A percentile compares a stretch with the other conserved stretches of the same genome.
These are phyloP conservation scores for Trametes elegans DNA, from an alignment of 768 basidiomycete genomes.

Conservation along the genomic window DNA sequence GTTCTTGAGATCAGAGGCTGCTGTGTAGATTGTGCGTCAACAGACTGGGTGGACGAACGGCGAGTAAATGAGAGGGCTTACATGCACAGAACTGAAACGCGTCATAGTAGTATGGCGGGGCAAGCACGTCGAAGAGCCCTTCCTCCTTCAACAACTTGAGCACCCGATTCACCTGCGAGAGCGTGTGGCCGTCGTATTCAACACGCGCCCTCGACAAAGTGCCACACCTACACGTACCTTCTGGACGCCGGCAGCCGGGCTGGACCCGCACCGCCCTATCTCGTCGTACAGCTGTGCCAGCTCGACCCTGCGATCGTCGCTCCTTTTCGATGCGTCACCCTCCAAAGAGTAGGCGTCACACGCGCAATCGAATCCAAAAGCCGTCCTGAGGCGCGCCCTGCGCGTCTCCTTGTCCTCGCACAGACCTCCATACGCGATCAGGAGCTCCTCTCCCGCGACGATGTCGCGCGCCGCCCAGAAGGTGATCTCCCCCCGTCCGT, in stretches of 20 bases:
- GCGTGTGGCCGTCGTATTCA: not conserved
- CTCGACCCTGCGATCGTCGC: constrained; percentile 21
- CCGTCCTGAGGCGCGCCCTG: constrained; percentile 7
- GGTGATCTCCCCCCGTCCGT: constrained; percentile 16
- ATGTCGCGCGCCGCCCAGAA: constrained; percentile 28
- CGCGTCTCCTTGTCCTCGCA: constrained; percentile 17
- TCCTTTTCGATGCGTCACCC: constrained; percentile 17
- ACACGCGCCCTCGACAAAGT: not conserved
- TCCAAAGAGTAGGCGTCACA: constrained; percentile 23
- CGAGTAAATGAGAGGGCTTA: too few relatives aligned
- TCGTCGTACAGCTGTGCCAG: constrained; percentile 23
- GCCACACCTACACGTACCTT: constrained; percentile 15
- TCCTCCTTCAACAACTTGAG: constrained; percentile 24
- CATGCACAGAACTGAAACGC: constrained; percentile 27
- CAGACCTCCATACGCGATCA: constrained; percentile 24
- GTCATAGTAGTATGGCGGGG: constrained; percentile 26
- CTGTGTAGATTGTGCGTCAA: not conserved
- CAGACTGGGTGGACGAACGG: not conserved
- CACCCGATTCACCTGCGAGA: constrained; percentile 22
- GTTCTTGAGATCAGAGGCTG: constrained; percentile 3
- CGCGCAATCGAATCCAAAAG: constrained; percentile 23
- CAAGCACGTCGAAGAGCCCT: constrained; percentile 13
- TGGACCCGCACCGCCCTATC: constrained; percentile 17
- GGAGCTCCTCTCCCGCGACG: constrained; percentile 28
- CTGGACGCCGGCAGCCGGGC: constrained; percentile 21